A percentile compares a stretch with the other conserved stretches of the same genome.
Evolutionary conservation across 78 protist species (phyloP).

Genomic region (Tieghemostelium lacteum): DNA sequence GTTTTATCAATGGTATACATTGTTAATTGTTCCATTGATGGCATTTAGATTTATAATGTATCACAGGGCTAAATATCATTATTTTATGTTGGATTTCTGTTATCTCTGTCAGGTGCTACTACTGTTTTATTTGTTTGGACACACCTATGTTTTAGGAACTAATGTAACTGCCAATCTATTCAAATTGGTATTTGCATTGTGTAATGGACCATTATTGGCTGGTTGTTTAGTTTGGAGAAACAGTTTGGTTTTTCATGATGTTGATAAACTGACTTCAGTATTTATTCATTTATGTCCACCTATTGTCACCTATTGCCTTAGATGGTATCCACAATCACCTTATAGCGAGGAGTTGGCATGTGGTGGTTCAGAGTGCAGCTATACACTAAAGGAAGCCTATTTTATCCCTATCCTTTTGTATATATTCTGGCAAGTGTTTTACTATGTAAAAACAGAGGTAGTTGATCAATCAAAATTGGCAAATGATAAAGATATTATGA

Average conservation of each 20-base stretch:
- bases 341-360: constrained; percentile 27
- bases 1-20: constrained; percentile 72
- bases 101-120: constrained; percentile 74
- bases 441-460: constrained; percentile 82
- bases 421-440: constrained; percentile 84
- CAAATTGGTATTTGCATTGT: constrained; percentile 69
- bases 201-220: constrained; percentile 85
- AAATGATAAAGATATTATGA: constrained; percentile 75
- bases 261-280: constrained; percentile 87
- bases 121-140: constrained; percentile 64
- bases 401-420: constrained; percentile 57
- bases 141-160: constrained; percentile 28
- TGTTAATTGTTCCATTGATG: constrained; percentile 70
- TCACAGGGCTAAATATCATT: constrained; percentile 80
- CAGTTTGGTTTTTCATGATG: constrained; percentile 86
- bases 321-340: constrained; percentile 79
- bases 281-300: constrained; percentile 87
- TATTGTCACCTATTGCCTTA: constrained; percentile 75
- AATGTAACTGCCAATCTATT: constrained; percentile 15
- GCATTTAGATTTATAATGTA: constrained; percentile 71
- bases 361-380: constrained; percentile 58
- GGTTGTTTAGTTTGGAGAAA: constrained; percentile 87
- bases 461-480: constrained; percentile 52
- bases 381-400: constrained; percentile 14
- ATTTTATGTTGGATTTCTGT: constrained; percentile 86